A percentile compares a stretch with the other conserved stretches of the same genome.
Conservation (phyloP, 78 protist genomes). For the Blattamonas nauphoetae region DNA sequence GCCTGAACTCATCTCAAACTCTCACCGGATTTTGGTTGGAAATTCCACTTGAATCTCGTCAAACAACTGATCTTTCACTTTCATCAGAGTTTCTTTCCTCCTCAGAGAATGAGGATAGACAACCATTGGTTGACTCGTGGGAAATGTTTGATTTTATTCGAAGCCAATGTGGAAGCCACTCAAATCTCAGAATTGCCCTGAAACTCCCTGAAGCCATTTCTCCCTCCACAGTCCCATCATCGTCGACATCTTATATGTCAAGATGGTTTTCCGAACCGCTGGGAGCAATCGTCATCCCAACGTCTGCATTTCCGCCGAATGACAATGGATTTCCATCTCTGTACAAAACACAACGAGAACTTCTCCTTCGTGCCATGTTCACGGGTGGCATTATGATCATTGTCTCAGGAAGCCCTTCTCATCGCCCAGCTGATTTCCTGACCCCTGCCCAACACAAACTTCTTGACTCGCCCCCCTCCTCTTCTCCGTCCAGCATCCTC, state of each 20-base stretch:
- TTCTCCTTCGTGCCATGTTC: too few species aligned
- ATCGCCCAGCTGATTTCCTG: too few species aligned
- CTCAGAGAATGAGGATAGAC: neutral
- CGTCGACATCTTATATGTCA: neutral
- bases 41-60: too few species aligned
- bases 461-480: too few species aligned
- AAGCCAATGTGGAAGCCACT: neutral
- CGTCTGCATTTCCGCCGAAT: constrained; percentile 49
- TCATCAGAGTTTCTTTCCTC: too few species aligned
- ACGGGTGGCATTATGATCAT: too few species aligned
- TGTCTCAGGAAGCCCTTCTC: too few species aligned
- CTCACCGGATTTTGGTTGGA: neutral
- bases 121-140: neutral
- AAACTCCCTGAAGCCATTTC: neutral
- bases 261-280: neutral
- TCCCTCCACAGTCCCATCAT: neutral
- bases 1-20: neutral
- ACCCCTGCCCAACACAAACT: too few species aligned
- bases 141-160: neutral
- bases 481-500: too few species aligned
- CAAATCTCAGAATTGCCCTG: neutral
- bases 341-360: too few species aligned
- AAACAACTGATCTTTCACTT: too few species aligned
- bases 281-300: constrained; percentile 45
- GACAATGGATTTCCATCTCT: too few species aligned